phyloP scores from a whole-genome alignment of 177 flowering plant species.

The Telopea speciosissima region DNA sequence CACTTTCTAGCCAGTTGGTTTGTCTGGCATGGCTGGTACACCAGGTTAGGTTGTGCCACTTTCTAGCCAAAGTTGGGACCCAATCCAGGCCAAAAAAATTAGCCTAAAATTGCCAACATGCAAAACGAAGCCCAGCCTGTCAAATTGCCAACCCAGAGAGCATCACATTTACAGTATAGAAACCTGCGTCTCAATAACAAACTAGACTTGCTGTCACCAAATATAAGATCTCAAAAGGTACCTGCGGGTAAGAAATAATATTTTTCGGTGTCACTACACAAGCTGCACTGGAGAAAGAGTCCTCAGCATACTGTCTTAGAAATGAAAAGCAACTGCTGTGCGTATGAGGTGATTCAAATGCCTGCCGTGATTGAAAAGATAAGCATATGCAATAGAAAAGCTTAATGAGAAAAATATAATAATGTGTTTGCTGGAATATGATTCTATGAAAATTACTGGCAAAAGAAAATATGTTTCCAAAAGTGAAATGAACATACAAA shows the following conservation, averaged over 20 bases:
- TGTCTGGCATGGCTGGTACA: too few relatives aligned
- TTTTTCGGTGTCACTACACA: conserved; percentile 75
- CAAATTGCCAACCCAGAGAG: not conserved
- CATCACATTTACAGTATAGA: not conserved
- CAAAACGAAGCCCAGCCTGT: too few relatives aligned
- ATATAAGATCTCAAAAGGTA: conserved; percentile 19
- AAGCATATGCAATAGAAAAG: conserved; percentile 3
- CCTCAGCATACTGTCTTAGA: conserved; percentile 90
- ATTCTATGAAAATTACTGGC: not conserved
- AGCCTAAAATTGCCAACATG: not conserved
- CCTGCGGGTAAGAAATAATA: conserved; percentile 92
- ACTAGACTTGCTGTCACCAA: not conserved
- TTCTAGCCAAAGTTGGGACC: too few relatives aligned
- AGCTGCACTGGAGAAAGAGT: conserved; percentile 78
- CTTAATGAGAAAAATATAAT: not conserved
- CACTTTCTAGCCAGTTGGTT: not conserved
- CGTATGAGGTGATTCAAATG: conserved; percentile 94
- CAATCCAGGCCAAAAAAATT: not conserved
- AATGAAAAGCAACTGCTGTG: conserved; percentile 74
- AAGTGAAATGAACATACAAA: not conserved
- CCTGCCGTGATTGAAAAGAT: conserved; percentile 36
- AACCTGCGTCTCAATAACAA: not conserved
- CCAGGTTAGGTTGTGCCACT: not conserved
- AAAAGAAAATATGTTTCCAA: not conserved
- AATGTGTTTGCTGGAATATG: not conserved